Base-by-base conservation (phyloP, 176 grass and related monocot genomes). In the Oryza nivara region DNA sequence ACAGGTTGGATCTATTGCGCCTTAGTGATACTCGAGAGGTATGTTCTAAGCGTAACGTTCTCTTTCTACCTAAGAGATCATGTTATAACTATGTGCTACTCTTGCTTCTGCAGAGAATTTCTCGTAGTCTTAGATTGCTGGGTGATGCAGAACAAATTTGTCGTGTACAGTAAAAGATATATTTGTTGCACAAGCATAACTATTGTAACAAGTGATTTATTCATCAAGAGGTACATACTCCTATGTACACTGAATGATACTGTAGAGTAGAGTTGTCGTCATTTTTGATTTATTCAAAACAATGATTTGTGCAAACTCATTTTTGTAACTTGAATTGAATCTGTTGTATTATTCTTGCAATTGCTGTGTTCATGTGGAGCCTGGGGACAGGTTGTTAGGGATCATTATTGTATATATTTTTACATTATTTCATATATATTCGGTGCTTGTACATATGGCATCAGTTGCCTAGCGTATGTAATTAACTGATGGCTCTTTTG, bases 81-180 rank as follows among this genome's bases (percentile, higher is more conserved):
- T 64, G 51, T 87, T 80, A 80, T 91, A 80, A 84, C 26, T 80
- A 76, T 84, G 43, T 19, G 48, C 54, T 75, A 17, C 36, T 75
- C 54, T 69, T 54, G 49, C 32, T 70, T 20, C 28, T 84, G 41
- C 85, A 99, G 97, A 92, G 96, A 88, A 90, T 99, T 82, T 92
- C 90, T 64, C 90, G 64, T 56, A 89, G 86, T 44, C 88, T 91
- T 45, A 75, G 73, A 52, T 84, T 91, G 61, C 75, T 99, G 73
- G 87, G 83, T 77, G 86, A 88, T 75, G 84, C 86, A 56, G 89
- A 94, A 86, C 90, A 94, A 94, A 90, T 84, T 68, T 99, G 97
- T 65, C 88, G 82, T 80, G 84, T 99, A 77, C 96, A 96, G 72
- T 99, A 88, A 90, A 22, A 72, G 66, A 41, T 81, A 22, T 72